These are phyloP conservation scores for Dissophora globulifera DNA, from an alignment of 192 early-diverging fungal species.

Conservation along the genomic window DNA sequence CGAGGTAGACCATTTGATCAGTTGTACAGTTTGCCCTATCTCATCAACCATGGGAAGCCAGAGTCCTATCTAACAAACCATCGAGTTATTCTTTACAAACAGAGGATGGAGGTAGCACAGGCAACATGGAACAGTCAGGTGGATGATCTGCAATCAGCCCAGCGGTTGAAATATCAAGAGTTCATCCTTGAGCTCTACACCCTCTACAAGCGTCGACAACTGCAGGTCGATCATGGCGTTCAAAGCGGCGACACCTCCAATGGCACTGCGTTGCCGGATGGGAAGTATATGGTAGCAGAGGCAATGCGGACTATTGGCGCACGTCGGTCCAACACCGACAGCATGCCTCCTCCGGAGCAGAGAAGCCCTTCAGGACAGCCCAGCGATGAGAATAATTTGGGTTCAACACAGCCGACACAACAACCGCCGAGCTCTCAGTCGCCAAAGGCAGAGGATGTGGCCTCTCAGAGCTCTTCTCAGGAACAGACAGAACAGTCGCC, in stretches of 20 bases:
- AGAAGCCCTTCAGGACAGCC: slow-evolving; percentile 3
- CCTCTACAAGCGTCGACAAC: slow-evolving; percentile 55
- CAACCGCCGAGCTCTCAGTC: not conserved
- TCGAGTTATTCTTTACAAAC: not conserved
- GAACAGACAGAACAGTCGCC: not conserved
- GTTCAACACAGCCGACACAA: slow-evolving; percentile 6
- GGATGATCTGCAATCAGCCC: slow-evolving; percentile 57
- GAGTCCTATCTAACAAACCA: not conserved
- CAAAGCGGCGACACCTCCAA: not conserved
- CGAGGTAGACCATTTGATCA: slow-evolving; percentile 49
- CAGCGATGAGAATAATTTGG: too few species aligned
- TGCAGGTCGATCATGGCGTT: slow-evolving; percentile 7
- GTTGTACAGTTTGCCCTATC: too few species aligned
- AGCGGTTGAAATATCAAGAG: slow-evolving; percentile 65
- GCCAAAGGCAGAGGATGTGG: not conserved
- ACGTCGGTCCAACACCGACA: slow-evolving; percentile 19
- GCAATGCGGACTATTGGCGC: slow-evolving; percentile 53
- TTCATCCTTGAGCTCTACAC: slow-evolving; percentile 65
- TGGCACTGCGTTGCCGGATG: slow-evolving; percentile 39
- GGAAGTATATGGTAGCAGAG: slow-evolving; percentile 64
- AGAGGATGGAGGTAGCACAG: slow-evolving; percentile 60
- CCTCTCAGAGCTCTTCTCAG: not conserved
- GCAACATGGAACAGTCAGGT: slow-evolving; percentile 65
- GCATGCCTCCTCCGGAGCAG: not conserved
- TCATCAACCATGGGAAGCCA: too few species aligned